Evolutionary conservation across 31 red algal genomes (phyloP), one percentile per base, ranked within the genome.

Genomic region (Asparagopsis taxiformis): DNA sequence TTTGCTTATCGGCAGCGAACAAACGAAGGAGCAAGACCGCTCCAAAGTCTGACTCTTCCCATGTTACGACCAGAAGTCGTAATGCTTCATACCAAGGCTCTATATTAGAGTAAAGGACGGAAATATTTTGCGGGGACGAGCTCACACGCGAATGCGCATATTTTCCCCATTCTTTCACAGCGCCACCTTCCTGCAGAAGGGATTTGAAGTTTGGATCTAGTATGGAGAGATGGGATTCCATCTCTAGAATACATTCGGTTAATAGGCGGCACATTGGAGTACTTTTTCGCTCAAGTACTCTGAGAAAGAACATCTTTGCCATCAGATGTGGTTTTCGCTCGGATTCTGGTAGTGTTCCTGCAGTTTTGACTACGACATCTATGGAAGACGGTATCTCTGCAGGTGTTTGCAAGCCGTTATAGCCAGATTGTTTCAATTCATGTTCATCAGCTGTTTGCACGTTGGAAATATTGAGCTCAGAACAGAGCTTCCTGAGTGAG

Each of bases 51-150:
- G 65, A 62, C 41, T 84, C 79, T 33, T 84, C 79, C 79, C 79
- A 84, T 26, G 65, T 59, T 23, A 73, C 48, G 29, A 84, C 34
- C 11, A 84, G 68, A 28, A 65, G 11, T 11, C 79, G 36, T 3
- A 84, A 30, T 22, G 79, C 79, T 31, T 84, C 79, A 50, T 84
- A 84, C 79, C 79, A 84, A 49, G 68, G 44, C 31, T 61, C 43
- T 16, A 84, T 37, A 38, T 73, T 55, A 39, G 37, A 23, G 30
- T 65, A 84, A 55, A 72, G 34, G 31, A 7, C 11, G 1, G 20
- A 11, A 35, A 72, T 17, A 17, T 20, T 31, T 3, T 17, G 17
- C 11, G 30, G 22, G 10, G 33, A 26, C 3, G 1, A 2, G 0
- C 25, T 34, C 9, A 63, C 76, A 32, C 31, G 62, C 10, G 44